phyloP scores from a whole-genome alignment of 345 rosid species.

The Acer campestre region DNA sequence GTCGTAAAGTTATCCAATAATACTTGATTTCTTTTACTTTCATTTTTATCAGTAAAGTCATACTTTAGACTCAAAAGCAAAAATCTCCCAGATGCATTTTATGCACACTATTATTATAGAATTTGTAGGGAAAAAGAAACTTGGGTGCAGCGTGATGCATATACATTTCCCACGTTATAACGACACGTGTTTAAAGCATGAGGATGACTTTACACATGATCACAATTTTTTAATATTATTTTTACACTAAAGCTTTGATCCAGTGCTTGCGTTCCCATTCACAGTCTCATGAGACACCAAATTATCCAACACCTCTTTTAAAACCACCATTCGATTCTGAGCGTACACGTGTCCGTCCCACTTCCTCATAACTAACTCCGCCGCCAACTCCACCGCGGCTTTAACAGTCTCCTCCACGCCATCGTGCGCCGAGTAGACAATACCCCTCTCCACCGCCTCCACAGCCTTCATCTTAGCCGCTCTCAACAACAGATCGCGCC shows the following conservation, averaged over 20 bases:
- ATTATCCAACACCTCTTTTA: slow-evolving; percentile 29
- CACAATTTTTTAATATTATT: too few relatives aligned
- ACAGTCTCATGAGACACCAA: slow-evolving; percentile 28
- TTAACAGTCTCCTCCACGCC: slow-evolving; percentile 46
- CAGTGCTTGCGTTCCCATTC: not conserved
- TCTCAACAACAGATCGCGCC: slow-evolving; percentile 48
- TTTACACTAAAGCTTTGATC: slow-evolving; percentile 6
- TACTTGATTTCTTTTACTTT: too few relatives aligned
- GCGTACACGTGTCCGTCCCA: slow-evolving; percentile 58
- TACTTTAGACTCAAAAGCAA: too few relatives aligned
- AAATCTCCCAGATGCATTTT: too few relatives aligned
- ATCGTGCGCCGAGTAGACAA: slow-evolving; percentile 50
- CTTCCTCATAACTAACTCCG: slow-evolving; percentile 36
- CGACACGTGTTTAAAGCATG: too few relatives aligned
- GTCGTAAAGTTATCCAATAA: too few relatives aligned
- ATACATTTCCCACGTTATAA: too few relatives aligned
- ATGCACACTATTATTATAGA: too few relatives aligned
- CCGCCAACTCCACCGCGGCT: slow-evolving; percentile 51
- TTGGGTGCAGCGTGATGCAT: too few relatives aligned
- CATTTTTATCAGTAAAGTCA: too few relatives aligned
- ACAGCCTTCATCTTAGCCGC: slow-evolving; percentile 54
- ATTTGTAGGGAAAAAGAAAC: too few relatives aligned
- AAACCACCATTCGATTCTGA: slow-evolving; percentile 44
- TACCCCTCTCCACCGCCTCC: slow-evolving; percentile 44
- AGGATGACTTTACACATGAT: too few relatives aligned